These are phyloP conservation scores for Candida michaelii DNA, from an alignment of 805 yeast species.

Conservation along the genomic window DNA sequence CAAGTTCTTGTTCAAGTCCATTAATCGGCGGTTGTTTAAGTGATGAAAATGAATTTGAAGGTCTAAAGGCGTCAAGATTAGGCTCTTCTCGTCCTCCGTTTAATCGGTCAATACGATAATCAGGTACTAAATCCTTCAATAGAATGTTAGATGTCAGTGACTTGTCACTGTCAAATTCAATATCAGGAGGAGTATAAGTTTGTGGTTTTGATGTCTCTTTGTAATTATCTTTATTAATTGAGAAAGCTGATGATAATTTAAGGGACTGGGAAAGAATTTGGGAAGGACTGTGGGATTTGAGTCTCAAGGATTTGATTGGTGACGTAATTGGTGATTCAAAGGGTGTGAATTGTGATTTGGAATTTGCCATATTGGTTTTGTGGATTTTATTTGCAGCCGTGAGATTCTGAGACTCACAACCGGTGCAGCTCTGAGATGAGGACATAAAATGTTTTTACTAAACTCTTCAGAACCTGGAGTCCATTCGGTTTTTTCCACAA, in stretches of 20 bases:
- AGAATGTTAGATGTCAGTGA: not conserved
- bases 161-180: constrained; percentile 2
- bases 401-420: too few relatives aligned
- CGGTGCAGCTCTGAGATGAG: too few relatives aligned
- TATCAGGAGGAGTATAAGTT: not conserved
- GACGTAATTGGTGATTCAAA: not conserved
- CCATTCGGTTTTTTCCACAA: too few relatives aligned
- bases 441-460: too few relatives aligned
- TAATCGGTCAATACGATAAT: not conserved
- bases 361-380: constrained; percentile 2
- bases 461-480: too few relatives aligned
- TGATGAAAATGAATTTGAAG: too few relatives aligned
- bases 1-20: too few relatives aligned
- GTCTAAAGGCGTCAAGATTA: too few relatives aligned
- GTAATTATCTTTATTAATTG: not conserved
- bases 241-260: not conserved
- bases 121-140: not conserved
- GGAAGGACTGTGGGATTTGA: not conserved
- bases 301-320: constrained; percentile 1
- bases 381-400: constrained; percentile 5
- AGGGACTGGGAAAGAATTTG: constrained; percentile 1
- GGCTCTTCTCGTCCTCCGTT: too few relatives aligned
- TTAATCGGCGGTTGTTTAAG: too few relatives aligned
- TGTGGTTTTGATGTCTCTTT: not conserved
- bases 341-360: not conserved